Evolutionary conservation across 2,329 filamentous ascomycete genomes (phyloP).

Genomic region (Aspergillus ustus): DNA sequence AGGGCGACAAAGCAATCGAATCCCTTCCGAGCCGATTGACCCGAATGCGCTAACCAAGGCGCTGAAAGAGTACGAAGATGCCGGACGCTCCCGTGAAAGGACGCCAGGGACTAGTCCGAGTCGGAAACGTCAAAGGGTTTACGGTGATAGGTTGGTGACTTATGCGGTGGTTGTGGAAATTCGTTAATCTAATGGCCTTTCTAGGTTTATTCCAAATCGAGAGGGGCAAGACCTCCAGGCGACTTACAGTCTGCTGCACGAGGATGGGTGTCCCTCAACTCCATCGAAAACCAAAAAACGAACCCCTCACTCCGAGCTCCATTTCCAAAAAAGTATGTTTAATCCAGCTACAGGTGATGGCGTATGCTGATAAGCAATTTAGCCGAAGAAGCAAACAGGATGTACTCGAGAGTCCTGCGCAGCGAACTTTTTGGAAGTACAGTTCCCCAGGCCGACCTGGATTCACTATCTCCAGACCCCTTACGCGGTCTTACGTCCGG

Average conservation of each 20-base stretch:
- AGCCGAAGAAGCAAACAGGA: conserved; percentile 94
- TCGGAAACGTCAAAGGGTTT: conserved; percentile 69
- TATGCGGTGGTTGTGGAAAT: neutral
- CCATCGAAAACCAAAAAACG: conserved; percentile 85
- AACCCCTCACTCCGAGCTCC: conserved; percentile 83
- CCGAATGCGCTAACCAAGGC: conserved; percentile 64
- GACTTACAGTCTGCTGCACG: conserved; percentile 88
- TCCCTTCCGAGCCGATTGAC: conserved; percentile 60
- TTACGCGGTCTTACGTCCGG: conserved; percentile 50
- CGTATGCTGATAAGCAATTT: conserved; percentile 17
- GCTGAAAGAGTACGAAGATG: conserved; percentile 65
- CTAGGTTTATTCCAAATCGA: conserved; percentile 91
- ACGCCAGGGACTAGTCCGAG: conserved; percentile 70
- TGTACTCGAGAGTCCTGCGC: conserved; percentile 84
- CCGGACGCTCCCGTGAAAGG: conserved; percentile 61
- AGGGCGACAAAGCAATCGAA: conserved; percentile 33
- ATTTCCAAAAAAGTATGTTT: conserved; percentile 85
- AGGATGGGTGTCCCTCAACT: conserved; percentile 90
- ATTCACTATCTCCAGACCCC: conserved; percentile 65
- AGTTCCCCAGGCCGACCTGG: conserved; percentile 77
- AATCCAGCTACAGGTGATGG: conserved; percentile 2
- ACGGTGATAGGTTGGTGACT: conserved; percentile 62
- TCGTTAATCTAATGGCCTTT: conserved; percentile 19
- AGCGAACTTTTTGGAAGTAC: conserved; percentile 91
- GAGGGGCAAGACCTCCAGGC: conserved; percentile 92